Conservation (phyloP, 2,329 filamentous ascomycete genomes). For the Epichloe hybrida region DNA sequence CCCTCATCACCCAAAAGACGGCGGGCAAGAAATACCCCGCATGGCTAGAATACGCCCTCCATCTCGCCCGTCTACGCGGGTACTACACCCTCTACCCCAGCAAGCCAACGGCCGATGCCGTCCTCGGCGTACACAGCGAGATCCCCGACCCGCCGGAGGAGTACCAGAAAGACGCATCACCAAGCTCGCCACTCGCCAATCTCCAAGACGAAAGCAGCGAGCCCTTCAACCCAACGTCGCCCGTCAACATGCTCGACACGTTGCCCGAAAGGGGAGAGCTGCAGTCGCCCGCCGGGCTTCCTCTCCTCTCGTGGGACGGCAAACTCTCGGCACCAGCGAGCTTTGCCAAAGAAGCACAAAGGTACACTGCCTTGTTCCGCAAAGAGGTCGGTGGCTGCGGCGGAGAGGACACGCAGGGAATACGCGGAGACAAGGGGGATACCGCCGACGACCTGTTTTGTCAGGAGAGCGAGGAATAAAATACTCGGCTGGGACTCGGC, state of each 20-base stretch:
- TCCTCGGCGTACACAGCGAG: conserved; percentile 69
- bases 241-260: conserved; percentile 33
- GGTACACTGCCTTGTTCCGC: conserved; percentile 48
- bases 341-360: conserved; percentile 29
- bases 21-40: conserved; percentile 58
- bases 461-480: conserved; percentile 12
- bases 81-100: conserved; percentile 74
- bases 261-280: conserved; percentile 31
- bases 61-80: conserved; percentile 61
- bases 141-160: conserved; percentile 62
- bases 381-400: conserved; percentile 54
- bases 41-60: conserved; percentile 67
- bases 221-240: conserved; percentile 29
- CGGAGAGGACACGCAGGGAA: conserved; percentile 14
- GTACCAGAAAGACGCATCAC: conserved; percentile 22
- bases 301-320: conserved; percentile 54
- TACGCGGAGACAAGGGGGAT: conserved; percentile 16
- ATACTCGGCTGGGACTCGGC: background rate
- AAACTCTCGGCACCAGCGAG: conserved; percentile 24
- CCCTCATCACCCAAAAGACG: conserved; percentile 36
- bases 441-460: conserved; percentile 58
- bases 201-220: conserved; percentile 18
- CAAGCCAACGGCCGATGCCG: conserved; percentile 33
- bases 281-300: conserved; percentile 32
- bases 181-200: conserved; percentile 9